phyloP scores from a whole-genome alignment of 345 rosid species.

The Citrus mangshanensis region DNA sequence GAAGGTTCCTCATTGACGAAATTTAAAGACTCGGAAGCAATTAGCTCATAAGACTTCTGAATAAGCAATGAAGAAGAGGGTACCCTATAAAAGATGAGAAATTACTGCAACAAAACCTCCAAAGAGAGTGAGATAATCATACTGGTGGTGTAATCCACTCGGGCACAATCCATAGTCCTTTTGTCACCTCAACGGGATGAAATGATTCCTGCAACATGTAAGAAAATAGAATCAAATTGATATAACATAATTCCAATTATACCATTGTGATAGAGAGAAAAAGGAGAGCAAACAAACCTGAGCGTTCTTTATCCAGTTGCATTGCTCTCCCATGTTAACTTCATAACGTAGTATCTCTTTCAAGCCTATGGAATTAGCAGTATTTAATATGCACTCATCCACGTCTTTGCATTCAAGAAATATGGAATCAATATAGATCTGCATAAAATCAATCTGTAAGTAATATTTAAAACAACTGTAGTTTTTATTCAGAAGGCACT shows the following conservation, averaged over 20 bases:
- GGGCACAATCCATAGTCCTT: slow-evolving; percentile 84
- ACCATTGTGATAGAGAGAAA: neutral
- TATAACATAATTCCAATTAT: too few species aligned
- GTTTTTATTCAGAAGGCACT: too few species aligned
- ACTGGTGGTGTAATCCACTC: slow-evolving; percentile 83
- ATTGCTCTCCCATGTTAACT: slow-evolving; percentile 46
- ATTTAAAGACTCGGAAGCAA: neutral
- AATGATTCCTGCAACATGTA: slow-evolving; percentile 61
- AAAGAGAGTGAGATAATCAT: slow-evolving; percentile 31
- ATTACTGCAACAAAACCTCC: neutral
- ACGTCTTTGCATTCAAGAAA: slow-evolving; percentile 63
- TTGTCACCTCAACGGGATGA: slow-evolving; percentile 59
- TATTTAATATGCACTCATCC: slow-evolving; percentile 47
- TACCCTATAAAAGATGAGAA: neutral
- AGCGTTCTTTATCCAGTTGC: slow-evolving; percentile 61
- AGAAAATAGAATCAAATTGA: neutral
- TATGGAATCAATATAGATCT: slow-evolving; percentile 66
- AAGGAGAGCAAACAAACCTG: slow-evolving; percentile 43
- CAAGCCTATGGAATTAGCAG: slow-evolving; percentile 50
- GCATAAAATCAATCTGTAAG: slow-evolving; percentile 2
- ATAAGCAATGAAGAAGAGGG: slow-evolving; percentile 1
- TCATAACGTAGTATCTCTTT: slow-evolving; percentile 42
- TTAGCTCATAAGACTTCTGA: neutral
- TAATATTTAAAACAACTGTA: neutral
- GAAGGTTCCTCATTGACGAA: neutral